Evolutionary conservation across 495 filamentous ascomycete genomes (phyloP).

Genomic region (Talaromyces wortmannii): DNA sequence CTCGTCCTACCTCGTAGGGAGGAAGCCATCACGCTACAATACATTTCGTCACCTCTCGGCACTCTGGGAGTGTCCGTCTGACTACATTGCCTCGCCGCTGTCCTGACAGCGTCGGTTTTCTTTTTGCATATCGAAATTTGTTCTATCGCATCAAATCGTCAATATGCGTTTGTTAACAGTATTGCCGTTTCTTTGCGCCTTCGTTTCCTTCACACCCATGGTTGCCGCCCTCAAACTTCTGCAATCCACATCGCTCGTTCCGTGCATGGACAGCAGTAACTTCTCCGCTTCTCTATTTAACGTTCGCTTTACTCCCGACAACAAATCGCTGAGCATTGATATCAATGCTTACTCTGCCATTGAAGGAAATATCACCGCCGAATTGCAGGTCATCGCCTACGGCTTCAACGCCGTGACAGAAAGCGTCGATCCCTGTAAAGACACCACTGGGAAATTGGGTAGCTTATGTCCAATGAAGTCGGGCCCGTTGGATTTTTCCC

Average conservation of each 20-base stretch:
- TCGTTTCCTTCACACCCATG: slow-evolving; percentile 28
- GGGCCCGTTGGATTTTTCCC: slow-evolving; percentile 69
- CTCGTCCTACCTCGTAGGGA: too few relatives aligned
- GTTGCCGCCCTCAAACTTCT: slow-evolving; percentile 42
- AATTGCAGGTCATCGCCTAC: slow-evolving; percentile 72
- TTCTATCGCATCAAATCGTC: not conserved
- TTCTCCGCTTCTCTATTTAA: slow-evolving; percentile 82
- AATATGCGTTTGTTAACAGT: slow-evolving; percentile 22
- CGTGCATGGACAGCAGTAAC: slow-evolving; percentile 70
- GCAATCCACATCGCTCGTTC: slow-evolving; percentile 67
- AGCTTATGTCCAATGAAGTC: slow-evolving; percentile 93
- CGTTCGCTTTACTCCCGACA: slow-evolving; percentile 70
- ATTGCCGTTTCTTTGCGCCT: slow-evolving; percentile 25
- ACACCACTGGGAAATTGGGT: slow-evolving; percentile 36
- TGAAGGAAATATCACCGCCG: slow-evolving; percentile 74
- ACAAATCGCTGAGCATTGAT: slow-evolving; percentile 63
- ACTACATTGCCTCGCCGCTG: too few relatives aligned
- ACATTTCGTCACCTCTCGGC: too few relatives aligned
- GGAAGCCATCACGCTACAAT: too few relatives aligned
- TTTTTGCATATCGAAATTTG: not conserved
- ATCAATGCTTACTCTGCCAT: slow-evolving; percentile 82
- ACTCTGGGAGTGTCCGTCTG: too few relatives aligned
- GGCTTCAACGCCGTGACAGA: slow-evolving; percentile 61
- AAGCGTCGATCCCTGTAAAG: slow-evolving; percentile 69
- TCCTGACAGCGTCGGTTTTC: not conserved